Conservation (phyloP, 2,329 filamentous ascomycete genomes). For the Curvularia lunata region DNA sequence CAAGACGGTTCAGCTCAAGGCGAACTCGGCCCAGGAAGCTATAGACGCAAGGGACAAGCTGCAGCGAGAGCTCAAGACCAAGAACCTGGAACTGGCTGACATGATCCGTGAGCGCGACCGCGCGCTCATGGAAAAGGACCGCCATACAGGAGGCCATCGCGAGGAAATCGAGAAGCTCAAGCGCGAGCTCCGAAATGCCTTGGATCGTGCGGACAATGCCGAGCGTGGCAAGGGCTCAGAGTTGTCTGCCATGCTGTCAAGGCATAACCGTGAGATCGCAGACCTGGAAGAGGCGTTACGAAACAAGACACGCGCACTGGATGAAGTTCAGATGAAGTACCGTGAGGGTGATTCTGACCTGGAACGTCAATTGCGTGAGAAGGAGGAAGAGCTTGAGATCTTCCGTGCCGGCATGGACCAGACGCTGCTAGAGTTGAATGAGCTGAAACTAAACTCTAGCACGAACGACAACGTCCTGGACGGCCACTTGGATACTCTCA, state of each 20-base stretch:
- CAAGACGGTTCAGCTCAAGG: slow-evolving; percentile 94
- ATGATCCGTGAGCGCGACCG: slow-evolving; percentile 98
- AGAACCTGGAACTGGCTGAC: slow-evolving; percentile 97
- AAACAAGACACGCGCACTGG: slow-evolving; percentile 85
- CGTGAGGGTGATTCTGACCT: slow-evolving; percentile 84
- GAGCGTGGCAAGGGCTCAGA: slow-evolving; percentile 95
- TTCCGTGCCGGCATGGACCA: slow-evolving; percentile 99
- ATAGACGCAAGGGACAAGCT: slow-evolving; percentile 94
- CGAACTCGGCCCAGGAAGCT: slow-evolving; percentile 93
- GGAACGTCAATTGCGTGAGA: slow-evolving; percentile 83
- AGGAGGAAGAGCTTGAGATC: slow-evolving; percentile 96
- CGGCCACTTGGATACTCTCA: slow-evolving; percentile 86
- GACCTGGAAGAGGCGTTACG: slow-evolving; percentile 91
- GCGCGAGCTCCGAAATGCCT: slow-evolving; percentile 88
- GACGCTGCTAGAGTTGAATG: slow-evolving; percentile 88
- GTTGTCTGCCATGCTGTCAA: slow-evolving; percentile 89
- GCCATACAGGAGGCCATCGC: slow-evolving; percentile 81
- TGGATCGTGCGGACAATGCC: slow-evolving; percentile 88
- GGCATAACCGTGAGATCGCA: slow-evolving; percentile 96
- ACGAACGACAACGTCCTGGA: slow-evolving; percentile 83
- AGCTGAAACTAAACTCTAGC: slow-evolving; percentile 68
- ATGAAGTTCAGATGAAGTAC: slow-evolving; percentile 79
- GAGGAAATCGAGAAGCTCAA: slow-evolving; percentile 95
- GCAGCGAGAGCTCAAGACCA: slow-evolving; percentile 97
- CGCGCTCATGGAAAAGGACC: slow-evolving; percentile 90